Evolutionary conservation across 208 protist species (phyloP).

Genomic region (Polymyxa betae): DNA sequence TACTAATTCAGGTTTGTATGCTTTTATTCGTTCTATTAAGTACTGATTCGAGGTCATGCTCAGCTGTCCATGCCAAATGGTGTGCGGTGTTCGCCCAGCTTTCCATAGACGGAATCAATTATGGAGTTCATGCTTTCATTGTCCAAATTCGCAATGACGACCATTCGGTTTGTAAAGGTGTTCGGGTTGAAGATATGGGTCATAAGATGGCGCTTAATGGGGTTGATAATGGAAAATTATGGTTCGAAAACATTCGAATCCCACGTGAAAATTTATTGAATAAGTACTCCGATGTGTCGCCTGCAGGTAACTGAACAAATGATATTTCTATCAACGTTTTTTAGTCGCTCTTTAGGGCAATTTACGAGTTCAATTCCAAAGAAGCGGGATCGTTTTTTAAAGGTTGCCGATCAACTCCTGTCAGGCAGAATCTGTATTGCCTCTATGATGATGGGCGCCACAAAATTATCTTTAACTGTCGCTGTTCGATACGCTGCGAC

Average conservation of each 20-base stretch:
- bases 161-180: constrained; percentile 55
- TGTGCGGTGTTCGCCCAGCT: constrained; percentile 72
- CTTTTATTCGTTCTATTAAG: not conserved
- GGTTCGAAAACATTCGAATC: constrained; percentile 76
- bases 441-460: constrained; percentile 58
- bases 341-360: constrained; percentile 52
- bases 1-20: constrained; percentile 65
- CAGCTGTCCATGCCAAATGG: constrained; percentile 66
- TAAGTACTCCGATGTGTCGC: constrained; percentile 62
- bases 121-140: constrained; percentile 73
- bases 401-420: constrained; percentile 68
- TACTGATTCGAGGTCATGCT: not conserved
- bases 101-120: constrained; percentile 54
- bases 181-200: constrained; percentile 76
- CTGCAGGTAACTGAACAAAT: not conserved
- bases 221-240: constrained; percentile 76
- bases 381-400: constrained; percentile 66
- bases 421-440: constrained; percentile 64
- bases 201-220: constrained; percentile 72
- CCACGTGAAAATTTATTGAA: constrained; percentile 71
- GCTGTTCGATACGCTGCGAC: constrained; percentile 64
- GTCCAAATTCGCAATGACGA: constrained; percentile 70
- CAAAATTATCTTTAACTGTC: constrained; percentile 59
- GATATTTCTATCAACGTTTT: not conserved
- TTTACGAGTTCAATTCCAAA: constrained; percentile 68